These are phyloP conservation scores for Podaxis rugospora DNA, from an alignment of 768 basidiomycete genomes.

Conservation along the genomic window DNA sequence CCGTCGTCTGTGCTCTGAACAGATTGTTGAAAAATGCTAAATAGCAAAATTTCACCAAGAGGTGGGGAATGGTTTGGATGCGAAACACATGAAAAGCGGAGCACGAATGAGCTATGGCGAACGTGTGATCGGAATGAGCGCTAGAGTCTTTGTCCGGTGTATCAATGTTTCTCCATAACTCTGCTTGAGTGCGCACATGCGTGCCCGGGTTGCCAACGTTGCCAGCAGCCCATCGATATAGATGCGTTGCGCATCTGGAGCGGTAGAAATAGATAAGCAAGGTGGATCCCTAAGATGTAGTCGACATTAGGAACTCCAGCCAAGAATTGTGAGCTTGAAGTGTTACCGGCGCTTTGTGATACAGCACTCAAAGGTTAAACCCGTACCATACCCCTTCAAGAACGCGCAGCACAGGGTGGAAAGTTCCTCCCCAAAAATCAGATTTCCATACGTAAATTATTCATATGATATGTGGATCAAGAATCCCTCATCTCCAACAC, in stretches of 20 bases:
- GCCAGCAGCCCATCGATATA: background rate
- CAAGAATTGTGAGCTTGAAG: background rate
- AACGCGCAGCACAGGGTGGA: background rate
- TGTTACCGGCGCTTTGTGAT: background rate
- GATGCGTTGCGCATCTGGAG: background rate
- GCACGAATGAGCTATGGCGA: slow-evolving; percentile 2
- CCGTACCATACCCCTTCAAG: too few species aligned
- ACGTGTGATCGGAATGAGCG: slow-evolving; percentile 2
- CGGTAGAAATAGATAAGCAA: background rate
- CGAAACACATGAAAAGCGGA: background rate
- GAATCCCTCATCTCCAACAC: background rate
- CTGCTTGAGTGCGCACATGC: slow-evolving; percentile 6
- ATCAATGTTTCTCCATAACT: background rate
- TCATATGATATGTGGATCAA: background rate
- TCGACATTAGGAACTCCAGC: background rate
- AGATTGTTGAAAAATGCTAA: background rate
- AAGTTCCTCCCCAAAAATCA: background rate
- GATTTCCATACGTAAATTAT: slow-evolving; percentile 4
- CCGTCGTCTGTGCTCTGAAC: background rate
- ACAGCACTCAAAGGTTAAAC: background rate
- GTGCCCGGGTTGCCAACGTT: background rate
- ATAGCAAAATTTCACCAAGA: background rate
- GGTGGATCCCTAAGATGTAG: too few species aligned
- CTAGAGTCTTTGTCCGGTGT: background rate
- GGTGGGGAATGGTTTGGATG: background rate